These are phyloP conservation scores for Exserohilum rostratum DNA, from an alignment of 2,329 filamentous ascomycete species.

Conservation along the genomic window DNA sequence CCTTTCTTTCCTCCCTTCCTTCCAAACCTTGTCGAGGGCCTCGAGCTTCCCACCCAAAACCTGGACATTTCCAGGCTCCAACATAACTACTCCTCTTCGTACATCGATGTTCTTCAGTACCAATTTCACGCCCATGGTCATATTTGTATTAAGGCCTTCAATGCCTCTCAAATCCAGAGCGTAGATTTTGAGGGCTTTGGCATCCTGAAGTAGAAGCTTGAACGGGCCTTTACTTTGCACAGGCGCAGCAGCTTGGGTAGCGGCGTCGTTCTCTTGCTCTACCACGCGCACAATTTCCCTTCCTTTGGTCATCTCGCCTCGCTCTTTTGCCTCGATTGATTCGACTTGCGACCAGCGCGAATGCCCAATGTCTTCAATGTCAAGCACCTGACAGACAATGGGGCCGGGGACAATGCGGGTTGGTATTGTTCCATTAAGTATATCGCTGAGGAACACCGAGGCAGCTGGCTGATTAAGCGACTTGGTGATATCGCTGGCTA, in stretches of 20 bases:
- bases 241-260: conserved; percentile 29
- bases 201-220: conserved; percentile 83
- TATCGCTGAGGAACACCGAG: conserved; percentile 63
- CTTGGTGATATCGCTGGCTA: conserved; percentile 76
- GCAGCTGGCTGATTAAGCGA: conserved; percentile 54
- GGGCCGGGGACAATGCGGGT: conserved; percentile 65
- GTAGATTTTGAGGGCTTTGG: conserved; percentile 67
- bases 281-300: conserved; percentile 81
- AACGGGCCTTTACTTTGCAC: conserved; percentile 66
- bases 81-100: conserved; percentile 76
- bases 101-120: conserved; percentile 71
- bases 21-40: conserved; percentile 78
- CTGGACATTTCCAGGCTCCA: conserved; percentile 71
- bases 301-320: conserved; percentile 76
- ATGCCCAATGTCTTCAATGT: conserved; percentile 80
- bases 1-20: conserved; percentile 70
- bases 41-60: conserved; percentile 90
- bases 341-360: conserved; percentile 89
- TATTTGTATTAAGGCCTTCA: conserved; percentile 67
- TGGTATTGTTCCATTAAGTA: conserved; percentile 61
- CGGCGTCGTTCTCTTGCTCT: conserved; percentile 54
- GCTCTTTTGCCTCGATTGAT: conserved; percentile 73
- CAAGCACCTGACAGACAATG: conserved; percentile 80
- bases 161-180: conserved; percentile 75
- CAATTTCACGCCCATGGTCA: conserved; percentile 81